Base-by-base conservation (phyloP, 2,329 filamentous ascomycete species). In the Rachicladosporium sp. region DNA sequence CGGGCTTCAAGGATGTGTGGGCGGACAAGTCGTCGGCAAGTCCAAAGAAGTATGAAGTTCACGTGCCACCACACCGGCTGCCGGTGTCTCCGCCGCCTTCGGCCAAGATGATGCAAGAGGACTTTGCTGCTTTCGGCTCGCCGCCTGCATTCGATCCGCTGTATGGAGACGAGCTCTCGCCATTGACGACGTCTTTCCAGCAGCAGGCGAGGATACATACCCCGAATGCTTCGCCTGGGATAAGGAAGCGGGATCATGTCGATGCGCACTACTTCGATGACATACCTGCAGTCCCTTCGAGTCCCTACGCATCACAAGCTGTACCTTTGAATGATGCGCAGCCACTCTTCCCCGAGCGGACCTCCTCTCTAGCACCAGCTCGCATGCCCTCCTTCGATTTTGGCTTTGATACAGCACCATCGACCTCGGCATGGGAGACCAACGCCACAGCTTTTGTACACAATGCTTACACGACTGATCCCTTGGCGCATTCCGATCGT, bases 1-100 rank as follows among this genome's bases (percentile, higher is more conserved):
- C 58, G 13, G 59, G 59, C 43, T 66, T 61, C 57, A 64, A 57
- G 55, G 66, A 62, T 51, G 63, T 54, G 55, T 77, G 74, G 73
- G 61, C 65, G 31, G 66, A 71, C 47, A 68, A 70, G 43, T 62
- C 74, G 33, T 66, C 62, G 32, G 45, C 50, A 29, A 49, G 55
- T 40, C 48, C 57, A 13, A 58, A 73, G 42, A 68, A 68, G 44
- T 73, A 73, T 51, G 63, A 63, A 44, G 56, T 74, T 33, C 65
- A 68, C 35, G 55, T 63, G 46, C 59, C 67, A 10, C 58, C 66
- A 40, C 59, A 64, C 23, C 5, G 6, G 43, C 44, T 63, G 8
- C 60, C 66, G 42, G 51, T 66, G 10, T 68, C 68, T 13, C 63
- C 67, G 32, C 65, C 66, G 35, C 59, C 61, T 41, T 66, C 67